phyloP scores from a whole-genome alignment of 257 asterid genomes.

The Gentiana dahurica region DNA sequence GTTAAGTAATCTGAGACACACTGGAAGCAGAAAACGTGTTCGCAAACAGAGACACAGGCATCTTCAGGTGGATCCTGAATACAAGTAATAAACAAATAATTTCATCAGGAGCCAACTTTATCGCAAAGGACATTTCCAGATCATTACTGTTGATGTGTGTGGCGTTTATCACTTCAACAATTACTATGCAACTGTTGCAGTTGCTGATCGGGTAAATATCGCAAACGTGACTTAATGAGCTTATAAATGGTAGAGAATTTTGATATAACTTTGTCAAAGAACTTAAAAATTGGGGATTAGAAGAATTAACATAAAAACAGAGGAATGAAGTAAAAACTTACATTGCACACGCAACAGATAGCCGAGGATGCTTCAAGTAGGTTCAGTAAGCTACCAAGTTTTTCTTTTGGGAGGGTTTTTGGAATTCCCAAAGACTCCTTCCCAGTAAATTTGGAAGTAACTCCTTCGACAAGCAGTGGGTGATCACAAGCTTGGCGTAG shows the following conservation, averaged over 20 bases:
- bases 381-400: conserved; percentile 40
- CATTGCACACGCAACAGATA: conserved; percentile 68
- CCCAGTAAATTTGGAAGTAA: conserved; percentile 48
- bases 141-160: too few species aligned
- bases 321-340: conserved; percentile 25
- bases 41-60: conserved; percentile 91
- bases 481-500: conserved; percentile 99
- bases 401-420: conserved; percentile 50
- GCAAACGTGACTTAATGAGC: too few species aligned
- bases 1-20: conserved; percentile 77
- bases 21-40: conserved; percentile 91
- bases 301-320: neutral
- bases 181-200: too few species aligned
- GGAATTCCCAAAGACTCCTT: conserved; percentile 60
- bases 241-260: too few species aligned
- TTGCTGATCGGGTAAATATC: too few species aligned
- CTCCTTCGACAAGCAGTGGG: conserved; percentile 86
- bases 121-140: too few species aligned
- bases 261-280: too few species aligned
- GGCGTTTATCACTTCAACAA: too few species aligned
- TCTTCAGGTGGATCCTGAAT: conserved; percentile 95
- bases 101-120: neutral
- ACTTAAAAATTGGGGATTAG: too few species aligned
- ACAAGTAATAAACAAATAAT: conserved; percentile 5
- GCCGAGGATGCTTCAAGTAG: conserved; percentile 62